These are phyloP conservation scores for Solanum chilense DNA, from an alignment of 257 asterid species.

Conservation along the genomic window DNA sequence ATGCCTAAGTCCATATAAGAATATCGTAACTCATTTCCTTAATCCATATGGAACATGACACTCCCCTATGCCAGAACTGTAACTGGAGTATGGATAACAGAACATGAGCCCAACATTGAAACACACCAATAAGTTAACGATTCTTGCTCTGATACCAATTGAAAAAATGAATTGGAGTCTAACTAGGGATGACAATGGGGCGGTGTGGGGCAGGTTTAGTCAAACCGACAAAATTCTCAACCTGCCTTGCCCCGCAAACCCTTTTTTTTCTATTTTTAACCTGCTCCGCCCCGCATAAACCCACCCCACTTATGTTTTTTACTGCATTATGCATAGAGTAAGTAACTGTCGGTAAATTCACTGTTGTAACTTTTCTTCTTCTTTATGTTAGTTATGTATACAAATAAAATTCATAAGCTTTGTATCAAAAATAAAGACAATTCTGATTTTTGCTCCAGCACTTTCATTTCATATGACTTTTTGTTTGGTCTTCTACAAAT, in stretches of 20 bases:
- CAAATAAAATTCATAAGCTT: neutral
- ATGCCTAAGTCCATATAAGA: neutral
- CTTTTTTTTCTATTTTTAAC: neutral
- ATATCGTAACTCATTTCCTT: neutral
- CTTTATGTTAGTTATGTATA: neutral
- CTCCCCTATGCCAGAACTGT: neutral
- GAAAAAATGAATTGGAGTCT: neutral
- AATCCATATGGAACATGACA: neutral
- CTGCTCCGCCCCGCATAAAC: neutral
- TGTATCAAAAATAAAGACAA: neutral
- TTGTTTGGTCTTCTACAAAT: neutral
- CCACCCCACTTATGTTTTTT: neutral
- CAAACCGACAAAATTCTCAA: neutral
- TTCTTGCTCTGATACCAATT: neutral
- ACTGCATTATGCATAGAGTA: neutral
- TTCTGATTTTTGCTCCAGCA: neutral
- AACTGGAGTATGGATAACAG: neutral
- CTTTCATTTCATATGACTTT: neutral
- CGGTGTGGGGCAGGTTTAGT: neutral
- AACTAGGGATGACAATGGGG: neutral
- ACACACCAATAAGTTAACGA: neutral
- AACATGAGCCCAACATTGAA: neutral
- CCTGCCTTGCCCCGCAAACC: neutral
- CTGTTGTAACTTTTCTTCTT: neutral
- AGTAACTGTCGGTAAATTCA: neutral